Percentiles rank a stretch among this genome's conserved stretches.
phyloP scores from a whole-genome alignment of 2,329 filamentous ascomycete genomes.

The Zymoseptoria brevis region DNA sequence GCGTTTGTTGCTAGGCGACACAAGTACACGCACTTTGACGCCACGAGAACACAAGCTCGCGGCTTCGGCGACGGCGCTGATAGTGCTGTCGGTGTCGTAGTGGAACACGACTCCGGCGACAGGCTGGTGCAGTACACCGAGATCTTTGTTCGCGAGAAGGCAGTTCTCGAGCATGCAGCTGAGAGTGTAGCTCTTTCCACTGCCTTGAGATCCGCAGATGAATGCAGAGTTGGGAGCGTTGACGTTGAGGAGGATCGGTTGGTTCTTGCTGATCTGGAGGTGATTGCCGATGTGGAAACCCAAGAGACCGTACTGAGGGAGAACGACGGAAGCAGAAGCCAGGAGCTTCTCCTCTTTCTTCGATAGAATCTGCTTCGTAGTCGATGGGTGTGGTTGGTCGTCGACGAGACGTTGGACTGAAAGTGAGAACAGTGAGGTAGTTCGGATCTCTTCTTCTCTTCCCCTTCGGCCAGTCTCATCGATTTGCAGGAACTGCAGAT shows the following conservation, averaged over 20 bases:
- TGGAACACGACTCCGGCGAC: conserved; percentile 54
- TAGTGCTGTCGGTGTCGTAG: conserved; percentile 45
- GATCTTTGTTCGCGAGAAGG: conserved; percentile 36
- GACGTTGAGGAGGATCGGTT: conserved; percentile 44
- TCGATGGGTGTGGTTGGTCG: not conserved
- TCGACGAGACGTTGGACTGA: conserved; percentile 16
- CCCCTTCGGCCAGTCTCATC: conserved; percentile 3
- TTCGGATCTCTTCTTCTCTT: conserved; percentile 16
- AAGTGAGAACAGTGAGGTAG: conserved; percentile 22
- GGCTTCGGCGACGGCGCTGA: conserved; percentile 47
- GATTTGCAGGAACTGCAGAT: not conserved
- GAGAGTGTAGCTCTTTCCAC: conserved; percentile 54
- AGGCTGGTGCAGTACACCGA: conserved; percentile 43
- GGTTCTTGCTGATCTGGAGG: conserved; percentile 3
- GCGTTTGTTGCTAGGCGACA: conserved; percentile 42
- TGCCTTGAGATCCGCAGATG: conserved; percentile 56
- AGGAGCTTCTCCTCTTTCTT: not conserved
- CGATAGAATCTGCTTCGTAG: not conserved
- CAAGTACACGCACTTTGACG: conserved; percentile 45
- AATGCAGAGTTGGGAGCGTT: conserved; percentile 52
- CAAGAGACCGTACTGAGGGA: conserved; percentile 23
- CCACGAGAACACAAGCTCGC: conserved; percentile 44
- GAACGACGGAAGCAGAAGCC: not conserved
- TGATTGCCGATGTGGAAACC: conserved; percentile 18
- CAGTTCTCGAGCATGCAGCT: conserved; percentile 55